These are phyloP conservation scores for Tuber umbilicatum DNA, from an alignment of 495 filamentous ascomycete genomes.

Conservation along the genomic window DNA sequence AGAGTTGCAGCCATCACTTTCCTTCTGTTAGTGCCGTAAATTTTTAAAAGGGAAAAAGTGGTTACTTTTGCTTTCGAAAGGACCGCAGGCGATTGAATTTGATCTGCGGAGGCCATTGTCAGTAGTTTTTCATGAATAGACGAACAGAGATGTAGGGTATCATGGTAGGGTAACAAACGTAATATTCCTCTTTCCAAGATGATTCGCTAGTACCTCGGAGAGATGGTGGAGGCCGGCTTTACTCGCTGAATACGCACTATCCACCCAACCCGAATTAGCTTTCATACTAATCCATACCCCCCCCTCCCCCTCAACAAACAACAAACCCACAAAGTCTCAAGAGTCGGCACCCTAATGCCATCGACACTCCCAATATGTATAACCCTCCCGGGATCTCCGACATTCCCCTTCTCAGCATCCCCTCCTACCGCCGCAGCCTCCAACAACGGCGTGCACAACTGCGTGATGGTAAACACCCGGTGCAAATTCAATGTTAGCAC, in stretches of 20 bases:
- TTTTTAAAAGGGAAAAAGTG: background rate
- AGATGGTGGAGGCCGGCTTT: slow-evolving; percentile 73
- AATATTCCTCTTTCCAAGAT: slow-evolving; percentile 63
- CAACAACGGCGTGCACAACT: slow-evolving; percentile 64
- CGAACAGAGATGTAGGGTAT: background rate
- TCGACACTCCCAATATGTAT: slow-evolving; percentile 73
- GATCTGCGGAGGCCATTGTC: slow-evolving; percentile 40
- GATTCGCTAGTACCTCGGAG: slow-evolving; percentile 62
- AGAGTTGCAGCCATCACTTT: slow-evolving; percentile 67
- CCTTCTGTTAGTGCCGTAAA: background rate
- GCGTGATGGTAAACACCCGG: slow-evolving; percentile 71
- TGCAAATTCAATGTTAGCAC: slow-evolving; percentile 75
- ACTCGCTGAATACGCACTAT: slow-evolving; percentile 57
- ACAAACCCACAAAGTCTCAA: slow-evolving; percentile 57
- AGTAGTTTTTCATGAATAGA: background rate
- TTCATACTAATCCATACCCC: too few species aligned
- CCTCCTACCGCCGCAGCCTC: slow-evolving; percentile 47
- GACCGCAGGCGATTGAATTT: slow-evolving; percentile 70
- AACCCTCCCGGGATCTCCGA: slow-evolving; percentile 55
- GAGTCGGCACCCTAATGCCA: slow-evolving; percentile 57
- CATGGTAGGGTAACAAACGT: slow-evolving; percentile 48
- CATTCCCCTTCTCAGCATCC: slow-evolving; percentile 37
- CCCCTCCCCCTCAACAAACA: background rate
- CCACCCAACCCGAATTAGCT: background rate
- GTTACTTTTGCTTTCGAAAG: slow-evolving; percentile 65